Conservation (phyloP, 305 asterid species). For the Solanum hybrid region DNA sequence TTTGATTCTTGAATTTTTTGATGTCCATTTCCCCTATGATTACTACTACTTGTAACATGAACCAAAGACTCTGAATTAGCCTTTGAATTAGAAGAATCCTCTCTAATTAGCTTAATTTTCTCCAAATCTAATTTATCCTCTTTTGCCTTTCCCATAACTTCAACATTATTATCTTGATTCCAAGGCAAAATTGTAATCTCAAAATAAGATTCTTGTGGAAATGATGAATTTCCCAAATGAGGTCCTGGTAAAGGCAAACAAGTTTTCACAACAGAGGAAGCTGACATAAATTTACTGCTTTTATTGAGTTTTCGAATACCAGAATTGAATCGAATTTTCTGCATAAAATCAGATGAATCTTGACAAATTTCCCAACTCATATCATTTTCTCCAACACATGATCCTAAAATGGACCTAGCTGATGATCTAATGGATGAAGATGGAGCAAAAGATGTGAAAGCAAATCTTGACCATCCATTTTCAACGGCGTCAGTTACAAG, state of each 20-base stretch:
- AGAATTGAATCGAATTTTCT: slow-evolving; percentile 54
- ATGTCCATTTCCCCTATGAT: slow-evolving; percentile 12
- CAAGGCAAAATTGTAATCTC: slow-evolving; percentile 47
- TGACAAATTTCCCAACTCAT: slow-evolving; percentile 70
- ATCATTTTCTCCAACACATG: slow-evolving; percentile 28
- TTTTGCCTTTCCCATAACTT: slow-evolving; percentile 3
- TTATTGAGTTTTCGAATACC: slow-evolving; percentile 15
- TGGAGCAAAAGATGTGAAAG: slow-evolving; percentile 30
- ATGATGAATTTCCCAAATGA: slow-evolving; percentile 44
- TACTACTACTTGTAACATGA: slow-evolving; percentile 22
- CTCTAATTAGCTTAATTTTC: slow-evolving; percentile 48
- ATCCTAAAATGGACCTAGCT: slow-evolving; percentile 33
- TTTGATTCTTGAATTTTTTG: slow-evolving; percentile 29
- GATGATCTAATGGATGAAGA: slow-evolving; percentile 49
- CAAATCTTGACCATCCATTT: slow-evolving; percentile 89
- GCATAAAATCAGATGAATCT: slow-evolving; percentile 61
- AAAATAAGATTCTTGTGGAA: slow-evolving; percentile 88
- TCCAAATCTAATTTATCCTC: slow-evolving; percentile 45
- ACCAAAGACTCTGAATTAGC: slow-evolving; percentile 15
- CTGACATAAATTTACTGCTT: slow-evolving; percentile 8
- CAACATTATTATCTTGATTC: slow-evolving; percentile 5
- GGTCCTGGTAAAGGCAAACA: slow-evolving; percentile 89
- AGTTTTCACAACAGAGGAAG: slow-evolving; percentile 35
- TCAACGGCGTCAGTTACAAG: slow-evolving; percentile 78
- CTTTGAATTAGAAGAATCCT: slow-evolving; percentile 46